Base-by-base conservation (phyloP, 495 filamentous ascomycete genomes). In the Penicillium lividum region DNA sequence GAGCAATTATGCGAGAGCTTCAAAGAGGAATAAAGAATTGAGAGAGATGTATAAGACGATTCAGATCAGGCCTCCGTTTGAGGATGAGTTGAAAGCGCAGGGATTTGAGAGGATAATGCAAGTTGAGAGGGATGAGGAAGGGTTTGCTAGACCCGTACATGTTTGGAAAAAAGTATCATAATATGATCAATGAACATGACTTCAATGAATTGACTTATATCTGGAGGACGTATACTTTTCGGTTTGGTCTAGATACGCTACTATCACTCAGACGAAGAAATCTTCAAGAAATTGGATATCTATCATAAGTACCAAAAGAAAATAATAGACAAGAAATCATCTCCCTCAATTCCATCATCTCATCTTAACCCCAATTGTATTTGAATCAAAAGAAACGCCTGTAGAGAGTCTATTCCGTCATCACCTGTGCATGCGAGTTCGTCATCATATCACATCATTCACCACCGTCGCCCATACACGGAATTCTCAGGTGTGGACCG, bases 401-500 rank as follows among this genome's bases (percentile, higher is more conserved):
- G 15, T 38, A 40, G 38, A 40, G 3, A 5, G 34, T 40, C 15
- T 40, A 40, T 40, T 15, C 15, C 13, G 3, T 15, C 16, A 40
- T 16, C 38, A 16, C 38, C 38, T 40, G 11, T 40, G 13, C 38
- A 40, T 40, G 15, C 38, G 7, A 16, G 13, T 40, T 40, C 38
- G 11, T 62, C 40, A 59, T 56, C 52, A 33, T 33, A 42, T 51
- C 36, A 56, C n/a, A 27, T 29, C 51, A 57, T 56, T 63, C 55
- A 79, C 77, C 77, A 80, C 16, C 77, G 73, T 55, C 77, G 72
- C 18, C 75, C 77, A 59, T 78, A 80, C 10, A 79, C 71, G 29
- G 74, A 73, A 55, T 79, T 66, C 38, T 80, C 76, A 8, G 54
- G 53, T 36, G 60, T 65, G 27, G 67, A 53, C n/a, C 57, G 54